These are phyloP conservation scores for Polymyxa betae DNA, from an alignment of 208 protist genomes.

Conservation along the genomic window DNA sequence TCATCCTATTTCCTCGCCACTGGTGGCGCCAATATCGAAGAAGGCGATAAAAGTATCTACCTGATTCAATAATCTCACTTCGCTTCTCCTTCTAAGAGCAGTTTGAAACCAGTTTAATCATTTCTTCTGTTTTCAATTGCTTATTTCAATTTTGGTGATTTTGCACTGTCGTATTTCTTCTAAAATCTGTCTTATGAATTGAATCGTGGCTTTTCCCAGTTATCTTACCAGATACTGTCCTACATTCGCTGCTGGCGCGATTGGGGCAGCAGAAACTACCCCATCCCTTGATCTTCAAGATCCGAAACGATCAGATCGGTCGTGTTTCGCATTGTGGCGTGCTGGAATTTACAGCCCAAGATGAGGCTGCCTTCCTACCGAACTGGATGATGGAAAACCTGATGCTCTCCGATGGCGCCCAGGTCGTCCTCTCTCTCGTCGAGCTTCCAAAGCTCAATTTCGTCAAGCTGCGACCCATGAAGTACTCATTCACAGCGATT, in stretches of 20 bases:
- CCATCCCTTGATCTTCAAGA: background rate
- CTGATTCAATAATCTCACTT: background rate
- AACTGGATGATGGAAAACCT: slow-evolving; percentile 53
- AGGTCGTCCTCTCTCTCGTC: background rate
- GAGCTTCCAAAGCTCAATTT: background rate
- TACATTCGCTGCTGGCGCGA: background rate
- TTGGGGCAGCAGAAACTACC: background rate
- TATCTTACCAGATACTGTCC: slow-evolving; percentile 30
- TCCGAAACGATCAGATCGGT: background rate
- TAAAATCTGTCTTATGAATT: background rate
- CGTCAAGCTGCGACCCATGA: background rate
- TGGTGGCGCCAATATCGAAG: background rate
- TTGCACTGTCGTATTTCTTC: background rate
- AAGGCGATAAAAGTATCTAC: slow-evolving; percentile 12
- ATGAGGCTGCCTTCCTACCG: slow-evolving; percentile 28
- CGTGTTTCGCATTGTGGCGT: slow-evolving; percentile 48
- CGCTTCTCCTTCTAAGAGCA: background rate
- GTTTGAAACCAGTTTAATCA: background rate
- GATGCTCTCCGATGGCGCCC: background rate
- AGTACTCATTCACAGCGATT: slow-evolving; percentile 25
- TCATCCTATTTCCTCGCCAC: background rate
- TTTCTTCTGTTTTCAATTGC: background rate
- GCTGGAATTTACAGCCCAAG: slow-evolving; percentile 42
- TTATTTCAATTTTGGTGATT: background rate
- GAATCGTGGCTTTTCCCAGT: background rate